Base-by-base conservation (phyloP, 257 asterid genomes). In the Rauvolfia tetraphylla region DNA sequence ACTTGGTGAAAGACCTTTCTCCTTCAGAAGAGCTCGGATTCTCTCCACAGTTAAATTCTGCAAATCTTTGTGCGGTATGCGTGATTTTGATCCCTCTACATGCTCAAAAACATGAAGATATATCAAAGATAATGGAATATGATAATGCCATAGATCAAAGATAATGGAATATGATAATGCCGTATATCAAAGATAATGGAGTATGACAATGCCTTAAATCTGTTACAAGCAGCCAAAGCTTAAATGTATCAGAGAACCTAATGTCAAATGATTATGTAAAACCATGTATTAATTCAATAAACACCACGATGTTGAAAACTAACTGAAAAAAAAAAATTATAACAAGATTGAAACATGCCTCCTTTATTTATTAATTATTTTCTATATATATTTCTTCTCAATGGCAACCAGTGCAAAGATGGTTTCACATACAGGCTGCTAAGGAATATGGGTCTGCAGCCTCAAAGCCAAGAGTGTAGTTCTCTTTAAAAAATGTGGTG, bases 11-110 rank as follows among this genome's bases (percentile, higher is more conserved):
- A 41, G 8, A 41, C 46, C 8, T 4, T 4, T 4, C 6, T 41
- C 46, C 4, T 41, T 41, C 8, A 8, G 8, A 8, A 8, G 46
- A 8, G 4, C 46, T 3, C 46, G 8, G 46, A 8, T 8, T 41
- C 4, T 8, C 8, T 41, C 4, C 8, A 3, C 46, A 41, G 4
- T 41, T 41, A 41, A 76, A 78, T 85, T 81, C 80, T 81, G 95
- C 61, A 90, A 80, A 77, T 85, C 89, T 82, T 76, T 79, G 54
- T 82, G 84, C 62, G 80, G 86, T 63, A 66, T 63, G 25, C 56
- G 72, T 58, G 84, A 59, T 73, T 79, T 83, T n/a, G 88, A 80
- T 72, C 85, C 87, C 72, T 78, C 86, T 78, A 75, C 67, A 15
- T 48, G 41, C 17, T 27, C 58, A 41, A 44, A 38, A 74, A 57